Evolutionary conservation across 306 rosid species (phyloP), one percentile per base, ranked within the genome.

Genomic region (Vicia faba): DNA sequence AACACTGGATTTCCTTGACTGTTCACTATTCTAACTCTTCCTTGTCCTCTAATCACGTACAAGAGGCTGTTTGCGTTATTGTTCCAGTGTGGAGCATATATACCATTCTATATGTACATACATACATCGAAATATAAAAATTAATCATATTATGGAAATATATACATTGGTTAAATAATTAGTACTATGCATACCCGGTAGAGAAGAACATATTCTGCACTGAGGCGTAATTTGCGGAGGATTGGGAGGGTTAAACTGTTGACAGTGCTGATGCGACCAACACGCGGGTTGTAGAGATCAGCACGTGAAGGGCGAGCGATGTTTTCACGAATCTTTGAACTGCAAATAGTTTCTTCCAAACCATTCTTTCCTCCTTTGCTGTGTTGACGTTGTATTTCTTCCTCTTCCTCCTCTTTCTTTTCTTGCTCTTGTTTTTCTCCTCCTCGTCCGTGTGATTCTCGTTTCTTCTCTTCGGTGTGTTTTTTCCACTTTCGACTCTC

Each of bases 71-170:
- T 82, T 1, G 92, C 84, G 12, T 85, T 73, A 5, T 41, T 14
- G 77, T 75, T 87, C 88, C 88, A 90, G 48, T 87, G 87, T 7
- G 96, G 90, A 3, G 66, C 43, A 38, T 75, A 80, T 4, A 89
- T 59, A 0, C 76, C 95, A 38, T 87, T 82, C 92, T 86, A n/a
- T n/a, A n/a, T n/a, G n/a, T n/a, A n/a, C n/a, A n/a, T n/a, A n/a
- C n/a, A n/a, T n/a, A 78, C 45, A 59, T 12, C 4, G 16, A 11
- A 45, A 3, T 45, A 14, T 33, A 33, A 7, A 51, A 14, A 11
- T n/a, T 5, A 5, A 44, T 14, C 20, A 49, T 16, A 49, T 49
- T 23, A 49, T 25, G 28, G 28, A 25, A 25, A 25, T 49, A 8
- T 18, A 16, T 5, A 16, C 26, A 18, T 49, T 49, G 28, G 19